A percentile compares a stretch with the other conserved stretches of the same genome.
These are phyloP conservation scores for Scleroderma citrinum DNA, from an alignment of 768 basidiomycete species.

Conservation along the genomic window DNA sequence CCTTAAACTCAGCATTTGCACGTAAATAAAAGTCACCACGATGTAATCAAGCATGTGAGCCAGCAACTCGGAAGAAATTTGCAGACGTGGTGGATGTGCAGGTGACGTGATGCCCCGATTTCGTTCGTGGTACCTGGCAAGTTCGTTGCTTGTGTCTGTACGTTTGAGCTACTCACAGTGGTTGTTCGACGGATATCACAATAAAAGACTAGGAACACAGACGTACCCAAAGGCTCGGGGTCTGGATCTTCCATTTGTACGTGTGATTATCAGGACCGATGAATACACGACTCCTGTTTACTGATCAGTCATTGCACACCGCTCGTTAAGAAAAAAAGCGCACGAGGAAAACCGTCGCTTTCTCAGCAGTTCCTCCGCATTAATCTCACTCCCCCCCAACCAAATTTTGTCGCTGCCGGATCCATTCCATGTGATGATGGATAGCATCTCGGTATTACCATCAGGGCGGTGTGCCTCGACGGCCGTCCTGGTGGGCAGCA, in stretches of 20 bases:
- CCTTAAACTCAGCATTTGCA: conserved; percentile 16
- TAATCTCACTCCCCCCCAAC: not conserved
- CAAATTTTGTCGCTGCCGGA: not conserved
- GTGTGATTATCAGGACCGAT: conserved; percentile 1
- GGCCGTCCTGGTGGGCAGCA: not conserved
- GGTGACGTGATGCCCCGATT: not conserved
- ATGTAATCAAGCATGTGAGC: conserved; percentile 21
- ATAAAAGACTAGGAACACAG: not conserved
- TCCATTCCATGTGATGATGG: not conserved
- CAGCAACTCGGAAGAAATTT: conserved; percentile 1
- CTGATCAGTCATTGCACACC: not conserved
- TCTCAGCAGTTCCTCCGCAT: not conserved
- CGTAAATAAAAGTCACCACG: conserved; percentile 23
- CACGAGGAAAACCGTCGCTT: not conserved
- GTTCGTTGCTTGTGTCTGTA: not conserved
- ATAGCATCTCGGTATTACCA: not conserved
- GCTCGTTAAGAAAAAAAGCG: not conserved
- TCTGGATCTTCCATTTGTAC: conserved; percentile 1
- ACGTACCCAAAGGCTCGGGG: not conserved
- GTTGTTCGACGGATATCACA: not conserved
- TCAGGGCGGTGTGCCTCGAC: not conserved
- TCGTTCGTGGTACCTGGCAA: not conserved
- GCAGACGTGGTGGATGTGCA: conserved; percentile 1
- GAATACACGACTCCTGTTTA: conserved; percentile 11
- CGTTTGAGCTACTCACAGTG: not conserved